These are phyloP conservation scores for Calonectria montana DNA, from an alignment of 2,329 filamentous ascomycete species.

Conservation along the genomic window DNA sequence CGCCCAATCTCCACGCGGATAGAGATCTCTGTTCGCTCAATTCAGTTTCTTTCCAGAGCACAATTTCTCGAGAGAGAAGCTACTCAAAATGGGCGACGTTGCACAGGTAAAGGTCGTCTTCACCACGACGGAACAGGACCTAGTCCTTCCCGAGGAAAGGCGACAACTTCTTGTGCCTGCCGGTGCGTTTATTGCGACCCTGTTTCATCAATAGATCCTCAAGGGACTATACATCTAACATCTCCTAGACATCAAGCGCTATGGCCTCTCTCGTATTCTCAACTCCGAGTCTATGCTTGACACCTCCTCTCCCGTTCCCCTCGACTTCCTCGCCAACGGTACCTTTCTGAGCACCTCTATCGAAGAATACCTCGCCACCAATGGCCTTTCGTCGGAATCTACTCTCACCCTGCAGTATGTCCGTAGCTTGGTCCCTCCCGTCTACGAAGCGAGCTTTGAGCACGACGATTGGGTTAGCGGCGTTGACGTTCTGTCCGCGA, in stretches of 20 bases:
- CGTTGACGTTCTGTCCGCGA: conserved; percentile 82
- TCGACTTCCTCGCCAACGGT: conserved; percentile 97
- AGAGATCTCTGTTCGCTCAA: neutral
- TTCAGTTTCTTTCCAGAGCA: neutral
- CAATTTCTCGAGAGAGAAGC: neutral
- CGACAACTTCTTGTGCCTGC: conserved; percentile 72
- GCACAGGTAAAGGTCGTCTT: conserved; percentile 76
- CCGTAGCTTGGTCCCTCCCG: conserved; percentile 87
- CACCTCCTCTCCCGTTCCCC: conserved; percentile 74
- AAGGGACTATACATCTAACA: neutral
- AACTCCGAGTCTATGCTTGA: conserved; percentile 79
- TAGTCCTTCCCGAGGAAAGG: conserved; percentile 72
- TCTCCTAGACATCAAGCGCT: conserved; percentile 71
- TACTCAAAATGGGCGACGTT: conserved; percentile 51
- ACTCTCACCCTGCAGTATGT: conserved; percentile 93
- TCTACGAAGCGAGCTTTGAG: conserved; percentile 91
- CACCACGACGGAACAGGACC: conserved; percentile 70
- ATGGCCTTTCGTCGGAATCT: conserved; percentile 90
- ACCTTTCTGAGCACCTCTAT: conserved; percentile 89
- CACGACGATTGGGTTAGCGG: conserved; percentile 97
- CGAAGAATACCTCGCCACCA: conserved; percentile 87
- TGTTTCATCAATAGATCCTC: neutral
- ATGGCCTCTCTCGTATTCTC: conserved; percentile 76
- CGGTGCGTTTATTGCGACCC: conserved; percentile 50
- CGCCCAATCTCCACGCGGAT: conserved; percentile 21